Evolutionary conservation across 2,329 filamentous ascomycete species (phyloP).

Genomic region (Hirsutella rhossiliensis): DNA sequence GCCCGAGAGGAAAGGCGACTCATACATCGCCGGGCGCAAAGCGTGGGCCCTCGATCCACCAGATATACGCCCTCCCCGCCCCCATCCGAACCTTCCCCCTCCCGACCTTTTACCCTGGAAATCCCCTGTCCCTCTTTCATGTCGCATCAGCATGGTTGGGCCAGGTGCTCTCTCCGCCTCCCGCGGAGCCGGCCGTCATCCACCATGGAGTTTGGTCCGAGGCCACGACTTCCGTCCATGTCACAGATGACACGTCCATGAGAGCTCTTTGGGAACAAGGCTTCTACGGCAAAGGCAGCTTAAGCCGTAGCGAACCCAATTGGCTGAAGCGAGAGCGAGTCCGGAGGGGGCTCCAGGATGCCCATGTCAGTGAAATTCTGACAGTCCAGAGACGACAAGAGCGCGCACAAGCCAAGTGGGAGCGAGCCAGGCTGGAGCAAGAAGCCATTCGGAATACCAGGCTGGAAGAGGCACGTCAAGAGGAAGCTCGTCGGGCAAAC

Average conservation of each 20-base stretch:
- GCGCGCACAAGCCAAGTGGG: constrained; percentile 75
- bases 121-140: constrained; percentile 78
- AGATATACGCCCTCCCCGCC: constrained; percentile 71
- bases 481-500: constrained; percentile 9
- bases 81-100: constrained; percentile 76
- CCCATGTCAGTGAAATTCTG: constrained; percentile 67
- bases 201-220: constrained; percentile 72
- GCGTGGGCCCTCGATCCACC: constrained; percentile 38
- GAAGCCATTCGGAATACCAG: constrained; percentile 67
- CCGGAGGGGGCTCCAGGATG: constrained; percentile 49
- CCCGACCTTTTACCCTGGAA: constrained; percentile 80
- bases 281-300: constrained; percentile 88
- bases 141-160: constrained; percentile 66
- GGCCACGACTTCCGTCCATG: constrained; percentile 70
- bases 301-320: constrained; percentile 89
- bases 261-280: constrained; percentile 88
- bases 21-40: constrained; percentile 10
- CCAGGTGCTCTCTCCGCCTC: constrained; percentile 56
- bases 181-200: constrained; percentile 48
- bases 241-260: constrained; percentile 65
- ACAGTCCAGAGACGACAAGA: constrained; percentile 70
- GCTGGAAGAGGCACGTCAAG: constrained; percentile 28
- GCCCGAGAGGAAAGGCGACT: constrained; percentile 4
- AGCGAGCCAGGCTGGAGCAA: constrained; percentile 77
- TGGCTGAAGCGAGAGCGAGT: constrained; percentile 81